Conservation (phyloP, 176 grass and related monocot genomes). For the Oropetium thomaeum region DNA sequence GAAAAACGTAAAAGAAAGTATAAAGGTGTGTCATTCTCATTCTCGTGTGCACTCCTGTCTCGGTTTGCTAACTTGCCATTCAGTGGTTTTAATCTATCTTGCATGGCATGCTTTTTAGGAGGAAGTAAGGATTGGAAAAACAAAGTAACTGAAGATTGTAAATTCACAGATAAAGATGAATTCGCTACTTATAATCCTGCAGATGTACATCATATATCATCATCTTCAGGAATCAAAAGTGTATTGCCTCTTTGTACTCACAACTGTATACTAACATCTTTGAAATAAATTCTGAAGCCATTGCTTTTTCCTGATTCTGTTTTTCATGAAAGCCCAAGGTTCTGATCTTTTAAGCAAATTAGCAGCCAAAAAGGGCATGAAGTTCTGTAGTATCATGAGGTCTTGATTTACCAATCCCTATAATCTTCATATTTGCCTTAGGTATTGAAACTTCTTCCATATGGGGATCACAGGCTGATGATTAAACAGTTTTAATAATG, state of each 20-base stretch:
- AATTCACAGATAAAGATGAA: constrained; percentile 28
- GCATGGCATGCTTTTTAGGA: constrained; percentile 23
- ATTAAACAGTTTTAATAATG: background rate
- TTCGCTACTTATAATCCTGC: background rate
- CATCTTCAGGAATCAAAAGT: constrained; percentile 26
- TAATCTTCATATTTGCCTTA: constrained; percentile 15
- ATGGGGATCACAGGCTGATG: background rate
- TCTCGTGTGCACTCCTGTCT: background rate
- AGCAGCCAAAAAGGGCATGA: background rate
- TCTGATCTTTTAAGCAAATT: background rate
- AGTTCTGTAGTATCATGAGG: background rate
- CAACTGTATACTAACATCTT: background rate
- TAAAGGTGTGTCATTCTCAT: constrained; percentile 36
- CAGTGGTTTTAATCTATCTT: constrained; percentile 5
- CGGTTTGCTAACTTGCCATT: background rate
- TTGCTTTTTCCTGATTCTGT: background rate
- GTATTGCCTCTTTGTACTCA: constrained; percentile 31
- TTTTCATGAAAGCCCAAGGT: background rate
- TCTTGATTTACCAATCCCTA: background rate
- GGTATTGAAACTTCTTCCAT: constrained; percentile 14
- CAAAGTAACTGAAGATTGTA: constrained; percentile 19
- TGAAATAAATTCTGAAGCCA: constrained; percentile 12
- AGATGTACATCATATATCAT: constrained; percentile 27
- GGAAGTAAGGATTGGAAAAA: constrained; percentile 24
- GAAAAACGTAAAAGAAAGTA: constrained; percentile 35